phyloP scores from a whole-genome alignment of 2,329 filamentous ascomycete genomes.

The Nemania abortiva region DNA sequence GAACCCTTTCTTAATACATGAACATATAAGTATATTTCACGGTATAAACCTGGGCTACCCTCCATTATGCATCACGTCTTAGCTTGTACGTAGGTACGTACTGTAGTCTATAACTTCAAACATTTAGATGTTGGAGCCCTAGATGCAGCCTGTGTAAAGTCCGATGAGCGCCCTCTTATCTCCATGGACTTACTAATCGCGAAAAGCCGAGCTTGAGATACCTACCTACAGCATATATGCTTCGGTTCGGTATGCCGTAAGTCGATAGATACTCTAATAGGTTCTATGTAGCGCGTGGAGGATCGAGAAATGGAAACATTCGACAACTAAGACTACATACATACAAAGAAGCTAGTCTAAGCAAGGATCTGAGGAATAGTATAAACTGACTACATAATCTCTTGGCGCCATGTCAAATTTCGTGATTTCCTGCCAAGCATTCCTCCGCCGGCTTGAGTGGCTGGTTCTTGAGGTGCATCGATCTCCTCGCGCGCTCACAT shows the following conservation, averaged over 20 bases:
- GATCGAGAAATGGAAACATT: no score
- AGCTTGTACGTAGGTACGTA: neutral
- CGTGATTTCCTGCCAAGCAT: constrained; percentile 15
- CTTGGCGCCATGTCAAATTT: constrained; percentile 14
- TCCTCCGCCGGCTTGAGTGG: constrained; percentile 1
- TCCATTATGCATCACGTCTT: neutral
- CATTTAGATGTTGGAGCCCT: neutral
- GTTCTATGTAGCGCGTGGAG: neutral
- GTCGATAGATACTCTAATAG: no score
- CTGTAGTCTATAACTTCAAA: neutral
- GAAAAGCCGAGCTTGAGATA: neutral
- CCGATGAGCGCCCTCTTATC: neutral
- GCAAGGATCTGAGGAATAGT: no score
- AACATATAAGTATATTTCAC: neutral
- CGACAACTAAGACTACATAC: no score
- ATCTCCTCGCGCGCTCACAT: constrained; percentile 29
- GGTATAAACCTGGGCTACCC: neutral
- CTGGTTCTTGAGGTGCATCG: constrained; percentile 27
- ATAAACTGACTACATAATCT: no score
- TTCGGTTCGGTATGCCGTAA: neutral
- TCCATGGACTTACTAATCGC: neutral
- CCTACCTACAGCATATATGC: no score
- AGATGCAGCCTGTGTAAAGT: neutral
- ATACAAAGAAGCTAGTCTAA: no score
- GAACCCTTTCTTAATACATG: neutral